Percentiles rank a stretch among this genome's conserved stretches.
Evolutionary conservation across 345 rosid species (phyloP).

Genomic region (Gossypium herbaceum): DNA sequence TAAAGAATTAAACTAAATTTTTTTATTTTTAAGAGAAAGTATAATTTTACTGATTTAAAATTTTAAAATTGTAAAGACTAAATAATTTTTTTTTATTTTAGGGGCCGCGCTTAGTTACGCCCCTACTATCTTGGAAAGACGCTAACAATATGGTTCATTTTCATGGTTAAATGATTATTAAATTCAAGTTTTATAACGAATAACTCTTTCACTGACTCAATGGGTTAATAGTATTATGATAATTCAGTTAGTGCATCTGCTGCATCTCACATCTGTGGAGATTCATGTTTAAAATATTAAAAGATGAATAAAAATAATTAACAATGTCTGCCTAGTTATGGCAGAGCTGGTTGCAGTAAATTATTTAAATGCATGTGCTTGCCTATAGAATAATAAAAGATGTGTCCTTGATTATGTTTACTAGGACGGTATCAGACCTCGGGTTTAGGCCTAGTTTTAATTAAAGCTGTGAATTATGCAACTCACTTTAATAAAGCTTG

Average conservation of each 20-base stretch:
- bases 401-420: neutral
- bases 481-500: neutral
- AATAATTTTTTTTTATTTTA: too few relatives aligned
- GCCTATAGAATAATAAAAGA: neutral
- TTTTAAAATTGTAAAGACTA: too few relatives aligned
- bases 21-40: too few relatives aligned
- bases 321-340: neutral
- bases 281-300: neutral
- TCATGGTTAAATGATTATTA: conserved; percentile 8
- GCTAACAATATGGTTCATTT: neutral
- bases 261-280: neutral
- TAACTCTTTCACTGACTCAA: neutral
- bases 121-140: neutral
- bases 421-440: neutral
- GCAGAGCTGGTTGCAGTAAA: neutral
- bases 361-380: conserved; percentile 1
- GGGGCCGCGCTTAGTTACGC: too few relatives aligned
- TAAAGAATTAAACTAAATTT: too few relatives aligned
- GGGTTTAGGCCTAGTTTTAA: neutral
- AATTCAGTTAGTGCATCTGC: too few relatives aligned
- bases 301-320: neutral
- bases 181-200: conserved; percentile 4
- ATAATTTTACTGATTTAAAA: too few relatives aligned
- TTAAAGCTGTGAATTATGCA: neutral
- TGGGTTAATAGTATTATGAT: neutral